phyloP scores from a whole-genome alignment of 352 stramenopile genomes.

The Pythium scleroteichum region DNA sequence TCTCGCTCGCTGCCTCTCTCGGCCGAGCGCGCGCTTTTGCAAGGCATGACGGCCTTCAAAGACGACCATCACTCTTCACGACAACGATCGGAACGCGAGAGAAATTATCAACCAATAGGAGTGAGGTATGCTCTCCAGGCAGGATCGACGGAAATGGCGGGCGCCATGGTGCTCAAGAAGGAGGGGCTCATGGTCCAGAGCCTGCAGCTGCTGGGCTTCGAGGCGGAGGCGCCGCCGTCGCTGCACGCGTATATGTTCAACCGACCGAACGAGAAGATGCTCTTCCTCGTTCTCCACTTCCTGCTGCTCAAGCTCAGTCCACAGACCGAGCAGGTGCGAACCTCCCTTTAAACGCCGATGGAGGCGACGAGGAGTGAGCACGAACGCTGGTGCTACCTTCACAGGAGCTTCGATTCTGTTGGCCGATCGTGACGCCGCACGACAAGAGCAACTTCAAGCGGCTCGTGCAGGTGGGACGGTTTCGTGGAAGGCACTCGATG shows the following conservation, averaged over 20 bases:
- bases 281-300: constrained; percentile 48
- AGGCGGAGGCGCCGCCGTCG: constrained; percentile 1
- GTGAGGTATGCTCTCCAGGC: too few species aligned
- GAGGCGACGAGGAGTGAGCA: too few species aligned
- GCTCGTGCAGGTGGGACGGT: constrained; percentile 41
- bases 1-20: not conserved
- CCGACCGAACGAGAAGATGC: constrained; percentile 55
- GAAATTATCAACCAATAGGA: constrained; percentile 24
- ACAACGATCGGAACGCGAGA: too few species aligned
- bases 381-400: too few species aligned
- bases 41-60: constrained; percentile 7
- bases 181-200: constrained; percentile 51
- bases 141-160: not conserved
- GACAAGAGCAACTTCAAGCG: constrained; percentile 67
- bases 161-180: constrained; percentile 29
- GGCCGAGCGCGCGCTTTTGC: not conserved
- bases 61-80: constrained; percentile 41
- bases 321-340: constrained; percentile 22
- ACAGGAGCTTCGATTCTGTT: constrained; percentile 57
- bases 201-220: constrained; percentile 43
- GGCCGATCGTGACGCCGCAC: constrained; percentile 53
- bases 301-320: constrained; percentile 40
- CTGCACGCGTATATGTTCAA: constrained; percentile 48
- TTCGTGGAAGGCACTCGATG: not conserved
- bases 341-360: too few species aligned